Conservation (phyloP, 805 yeast genomes). For the Nakazawaea ambrosiae region DNA sequence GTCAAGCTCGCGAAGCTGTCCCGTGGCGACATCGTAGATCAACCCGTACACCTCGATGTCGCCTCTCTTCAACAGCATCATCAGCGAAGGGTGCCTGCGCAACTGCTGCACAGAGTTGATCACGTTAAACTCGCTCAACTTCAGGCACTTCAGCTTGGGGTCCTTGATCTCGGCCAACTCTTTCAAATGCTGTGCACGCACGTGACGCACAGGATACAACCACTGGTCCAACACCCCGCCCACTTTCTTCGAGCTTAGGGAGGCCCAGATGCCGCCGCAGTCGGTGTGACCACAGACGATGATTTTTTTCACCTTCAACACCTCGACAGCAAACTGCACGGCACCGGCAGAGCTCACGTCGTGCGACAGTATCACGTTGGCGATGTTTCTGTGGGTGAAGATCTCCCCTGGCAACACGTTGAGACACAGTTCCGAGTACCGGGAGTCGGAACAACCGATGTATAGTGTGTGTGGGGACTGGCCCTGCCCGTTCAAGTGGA, state of each 20-base stretch:
- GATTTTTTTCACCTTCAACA: conserved; percentile 71
- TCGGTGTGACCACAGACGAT: conserved; percentile 92
- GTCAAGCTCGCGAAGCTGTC: conserved; percentile 39
- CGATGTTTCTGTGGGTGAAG: conserved; percentile 83
- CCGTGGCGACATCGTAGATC: conserved; percentile 77
- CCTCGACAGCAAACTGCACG: conserved; percentile 82
- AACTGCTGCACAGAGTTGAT: conserved; percentile 64
- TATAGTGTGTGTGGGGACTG: conserved; percentile 91
- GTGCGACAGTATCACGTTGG: conserved; percentile 63
- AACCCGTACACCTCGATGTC: conserved; percentile 76
- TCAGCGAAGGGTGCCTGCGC: conserved; percentile 58
- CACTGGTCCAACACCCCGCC: conserved; percentile 70
- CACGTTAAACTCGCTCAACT: conserved; percentile 71
- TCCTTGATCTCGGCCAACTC: conserved; percentile 43
- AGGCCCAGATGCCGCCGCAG: conserved; percentile 90
- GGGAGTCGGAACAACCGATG: conserved; percentile 92
- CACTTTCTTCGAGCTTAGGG: conserved; percentile 53
- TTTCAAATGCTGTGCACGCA: conserved; percentile 52
- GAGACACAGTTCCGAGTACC: conserved; percentile 76
- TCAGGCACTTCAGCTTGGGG: conserved; percentile 47
- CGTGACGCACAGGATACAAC: conserved; percentile 62
- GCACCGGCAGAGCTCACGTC: conserved; percentile 75
- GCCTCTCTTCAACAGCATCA: conserved; percentile 52
- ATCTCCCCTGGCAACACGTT: conserved; percentile 86
- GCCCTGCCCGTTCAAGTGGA: conserved; percentile 66